Percentiles rank a stretch among this genome's conserved stretches.
These are phyloP conservation scores for Senna tora DNA, from an alignment of 306 rosid genomes.

Conservation along the genomic window DNA sequence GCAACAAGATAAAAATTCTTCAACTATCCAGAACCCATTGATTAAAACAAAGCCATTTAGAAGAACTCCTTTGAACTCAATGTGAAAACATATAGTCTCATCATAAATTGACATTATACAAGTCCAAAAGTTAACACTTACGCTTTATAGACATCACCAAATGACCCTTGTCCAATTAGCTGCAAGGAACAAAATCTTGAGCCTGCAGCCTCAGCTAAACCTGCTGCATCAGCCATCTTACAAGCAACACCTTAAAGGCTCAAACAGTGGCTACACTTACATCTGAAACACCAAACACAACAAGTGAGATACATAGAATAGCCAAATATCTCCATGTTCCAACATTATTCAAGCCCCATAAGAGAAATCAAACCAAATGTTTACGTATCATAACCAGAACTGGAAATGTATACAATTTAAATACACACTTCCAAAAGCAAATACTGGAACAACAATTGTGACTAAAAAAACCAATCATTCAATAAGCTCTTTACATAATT, in stretches of 20 bases:
- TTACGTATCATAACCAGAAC: slow-evolving; percentile 29
- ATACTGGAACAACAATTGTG: slow-evolving; percentile 42
- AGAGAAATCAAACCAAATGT: slow-evolving; percentile 40
- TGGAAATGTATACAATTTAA: slow-evolving; percentile 24
- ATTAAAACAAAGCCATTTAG: slow-evolving; percentile 31
- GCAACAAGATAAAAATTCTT: slow-evolving; percentile 15
- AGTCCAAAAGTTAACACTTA: slow-evolving; percentile 47
- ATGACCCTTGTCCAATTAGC: slow-evolving; percentile 95
- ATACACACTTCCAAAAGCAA: slow-evolving; percentile 34
- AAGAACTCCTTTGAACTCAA: slow-evolving; percentile 21
- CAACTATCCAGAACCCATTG: slow-evolving; percentile 9
- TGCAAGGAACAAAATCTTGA: slow-evolving; percentile 83
- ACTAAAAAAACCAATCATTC: slow-evolving; percentile 31
- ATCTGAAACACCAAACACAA: slow-evolving; percentile 44
- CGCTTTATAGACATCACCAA: slow-evolving; percentile 97
- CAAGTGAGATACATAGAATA: slow-evolving; percentile 26
- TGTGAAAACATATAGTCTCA: slow-evolving; percentile 8
- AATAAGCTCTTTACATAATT: slow-evolving; percentile 30
- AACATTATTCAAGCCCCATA: slow-evolving; percentile 40
- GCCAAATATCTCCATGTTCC: slow-evolving; percentile 40
- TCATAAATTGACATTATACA: slow-evolving; percentile 1
- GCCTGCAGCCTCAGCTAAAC: slow-evolving; percentile 78
- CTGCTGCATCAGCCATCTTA: slow-evolving; percentile 79
- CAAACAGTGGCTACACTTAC: slow-evolving; percentile 34
- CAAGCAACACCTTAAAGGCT: slow-evolving; percentile 42